Conservation (phyloP, 2,329 filamentous ascomycete genomes). For the Sporothrix brasiliensis region DNA sequence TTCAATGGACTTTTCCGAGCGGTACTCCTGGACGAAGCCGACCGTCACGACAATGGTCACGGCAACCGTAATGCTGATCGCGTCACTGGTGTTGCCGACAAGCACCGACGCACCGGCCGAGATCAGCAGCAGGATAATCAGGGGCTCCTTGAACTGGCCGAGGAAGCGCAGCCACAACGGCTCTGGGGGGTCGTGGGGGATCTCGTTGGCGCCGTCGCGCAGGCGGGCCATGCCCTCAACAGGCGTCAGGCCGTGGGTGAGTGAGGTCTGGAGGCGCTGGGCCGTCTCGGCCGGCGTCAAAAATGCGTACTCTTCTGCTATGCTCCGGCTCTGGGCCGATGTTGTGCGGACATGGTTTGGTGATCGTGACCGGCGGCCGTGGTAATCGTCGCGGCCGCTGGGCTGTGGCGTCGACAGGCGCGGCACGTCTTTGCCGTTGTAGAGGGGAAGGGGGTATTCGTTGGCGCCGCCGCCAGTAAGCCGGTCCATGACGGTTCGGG, state of each 20-base stretch:
- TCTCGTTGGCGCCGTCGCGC: constrained; percentile 85
- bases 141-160: constrained; percentile 94
- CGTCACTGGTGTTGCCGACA: constrained; percentile 92
- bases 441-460: constrained; percentile 37
- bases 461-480: constrained; percentile 26
- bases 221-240: constrained; percentile 80
- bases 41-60: constrained; percentile 97
- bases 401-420: constrained; percentile 30
- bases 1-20: constrained; percentile 96
- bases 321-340: constrained; percentile 46
- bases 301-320: constrained; percentile 64
- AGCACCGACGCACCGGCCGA: constrained; percentile 87
- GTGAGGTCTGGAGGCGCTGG: constrained; percentile 76
- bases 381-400: constrained; percentile 31
- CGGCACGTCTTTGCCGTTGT: constrained; percentile 29
- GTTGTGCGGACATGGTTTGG: constrained; percentile 37
- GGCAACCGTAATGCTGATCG: constrained; percentile 90
- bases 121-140: constrained; percentile 87
- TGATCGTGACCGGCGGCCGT: constrained; percentile 34
- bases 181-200: constrained; percentile 90
- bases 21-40: constrained; percentile 95
- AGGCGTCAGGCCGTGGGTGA: constrained; percentile 77
- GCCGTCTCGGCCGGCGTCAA: constrained; percentile 80
- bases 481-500: constrained; percentile 35
- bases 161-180: constrained; percentile 93